Evolutionary conservation across 345 rosid genomes (phyloP), one percentile per base, ranked within the genome.

Genomic region (Eucalyptus tenuipes): DNA sequence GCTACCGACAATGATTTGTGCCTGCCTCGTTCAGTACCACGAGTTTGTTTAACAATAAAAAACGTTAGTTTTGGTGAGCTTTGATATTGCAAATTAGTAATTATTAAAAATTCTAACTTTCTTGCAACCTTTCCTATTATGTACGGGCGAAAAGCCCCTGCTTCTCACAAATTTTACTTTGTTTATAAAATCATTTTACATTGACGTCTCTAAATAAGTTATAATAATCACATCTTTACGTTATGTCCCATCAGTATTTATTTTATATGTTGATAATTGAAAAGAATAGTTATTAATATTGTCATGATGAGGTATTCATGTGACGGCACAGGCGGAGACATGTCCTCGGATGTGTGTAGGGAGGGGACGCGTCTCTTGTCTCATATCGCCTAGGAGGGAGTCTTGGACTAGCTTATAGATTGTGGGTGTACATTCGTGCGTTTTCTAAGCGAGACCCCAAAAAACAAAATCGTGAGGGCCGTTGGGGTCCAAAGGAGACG

Each of bases 321-420:
- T 18, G 24, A 52, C 0, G 0, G 24, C 24, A 0, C 10, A 49
- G 3, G 20, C 0, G 2, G 16, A 49, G 17, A 1, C 15, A 1
- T 15, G 7, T 49, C 52, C 7, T 52, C 10, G 0, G 7, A 50
- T 52, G 10, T 18, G 24, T 3, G 57, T 18, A 0, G 0, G 57
- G 57, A 18, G 24, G 0, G 57, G 0, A 52, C 0, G 10, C 10
- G 0, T 52, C 24, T 52, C 55, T 50, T 17, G 0, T 52, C 4
- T 52, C 10, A 18, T 4, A 52, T 52, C 1, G 0, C 22, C 1
- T 17, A 50, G 8, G 0, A 0, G 8, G 0, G 53, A 17, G 22
- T 50, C 4, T 50, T 17, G 3, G 2, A 0, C 1, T 49, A 15
- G 7, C 50, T 49, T 49, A 49, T 49, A 13, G 50, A 5, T 49